These are phyloP conservation scores for Wickerhamiella allomyrinae DNA, from an alignment of 805 yeast genomes.

Conservation along the genomic window DNA sequence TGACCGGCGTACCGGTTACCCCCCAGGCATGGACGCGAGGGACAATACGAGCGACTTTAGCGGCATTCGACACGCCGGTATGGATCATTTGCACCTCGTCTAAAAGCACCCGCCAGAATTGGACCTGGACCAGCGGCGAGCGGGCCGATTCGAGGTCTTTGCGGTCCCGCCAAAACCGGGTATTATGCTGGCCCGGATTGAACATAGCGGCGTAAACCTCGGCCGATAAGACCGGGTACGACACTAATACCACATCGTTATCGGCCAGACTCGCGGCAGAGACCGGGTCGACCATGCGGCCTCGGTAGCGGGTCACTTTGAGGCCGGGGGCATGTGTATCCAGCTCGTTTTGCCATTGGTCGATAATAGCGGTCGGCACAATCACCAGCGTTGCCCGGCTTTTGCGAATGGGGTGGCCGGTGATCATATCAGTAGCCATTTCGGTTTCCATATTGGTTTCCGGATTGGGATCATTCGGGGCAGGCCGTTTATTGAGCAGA, in stretches of 20 bases:
- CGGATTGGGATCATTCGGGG: not conserved
- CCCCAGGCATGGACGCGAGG: constrained; percentile 93
- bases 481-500: constrained; percentile 44
- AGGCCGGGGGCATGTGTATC: constrained; percentile 43
- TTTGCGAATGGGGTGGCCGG: constrained; percentile 32
- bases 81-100: constrained; percentile 95
- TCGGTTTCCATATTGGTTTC: no score
- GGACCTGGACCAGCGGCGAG: constrained; percentile 67
- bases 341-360: constrained; percentile 80
- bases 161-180: constrained; percentile 13
- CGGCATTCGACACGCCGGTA: constrained; percentile 55
- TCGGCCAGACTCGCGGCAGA: constrained; percentile 41
- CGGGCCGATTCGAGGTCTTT: constrained; percentile 12
- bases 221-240: constrained; percentile 53
- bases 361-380: constrained; percentile 69
- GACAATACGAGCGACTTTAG: constrained; percentile 62
- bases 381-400: constrained; percentile 66
- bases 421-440: constrained; percentile 24
- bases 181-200: constrained; percentile 38
- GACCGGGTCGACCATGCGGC: constrained; percentile 28
- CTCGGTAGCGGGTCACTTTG: constrained; percentile 49
- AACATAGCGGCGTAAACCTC: constrained; percentile 73
- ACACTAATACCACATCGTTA: constrained; percentile 67
- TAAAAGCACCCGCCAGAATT: constrained; percentile 78
- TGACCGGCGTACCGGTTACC: constrained; percentile 88